phyloP scores from a whole-genome alignment of 2,329 filamentous ascomycete species.

The Fusarium subglutinans region DNA sequence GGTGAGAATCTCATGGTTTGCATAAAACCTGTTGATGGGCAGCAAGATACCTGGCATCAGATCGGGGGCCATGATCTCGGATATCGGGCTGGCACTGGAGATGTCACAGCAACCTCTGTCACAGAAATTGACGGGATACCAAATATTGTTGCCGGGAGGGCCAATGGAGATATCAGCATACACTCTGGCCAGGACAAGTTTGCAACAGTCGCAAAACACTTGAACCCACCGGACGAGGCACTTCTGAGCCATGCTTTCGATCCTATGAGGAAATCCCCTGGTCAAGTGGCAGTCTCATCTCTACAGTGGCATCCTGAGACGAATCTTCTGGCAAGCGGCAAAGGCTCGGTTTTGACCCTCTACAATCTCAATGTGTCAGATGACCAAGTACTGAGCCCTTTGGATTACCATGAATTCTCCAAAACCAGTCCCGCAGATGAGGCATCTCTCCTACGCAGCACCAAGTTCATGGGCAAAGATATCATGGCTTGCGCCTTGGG shows the following conservation, averaged over 20 bases:
- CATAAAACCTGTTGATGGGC: conserved; percentile 45
- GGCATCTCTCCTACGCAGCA: conserved; percentile 42
- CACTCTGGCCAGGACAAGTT: conserved; percentile 50
- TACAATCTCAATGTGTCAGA: conserved; percentile 38
- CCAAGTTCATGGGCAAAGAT: conserved; percentile 58
- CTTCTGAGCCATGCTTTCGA: conserved; percentile 11
- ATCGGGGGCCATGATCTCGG: conserved; percentile 51
- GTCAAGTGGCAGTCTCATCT: conserved; percentile 46
- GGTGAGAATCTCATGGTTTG: conserved; percentile 62
- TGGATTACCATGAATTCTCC: conserved; percentile 43
- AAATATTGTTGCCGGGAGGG: conserved; percentile 57
- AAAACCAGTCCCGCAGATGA: conserved; percentile 27
- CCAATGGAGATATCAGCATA: conserved; percentile 59
- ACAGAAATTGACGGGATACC: conserved; percentile 48
- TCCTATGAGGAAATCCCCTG: conserved; percentile 41
- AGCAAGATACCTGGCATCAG: conserved; percentile 48
- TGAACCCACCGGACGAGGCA: conserved; percentile 20
- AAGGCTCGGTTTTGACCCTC: conserved; percentile 44
- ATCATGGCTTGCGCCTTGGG: conserved; percentile 58
- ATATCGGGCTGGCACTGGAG: conserved; percentile 57
- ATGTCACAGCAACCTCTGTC: conserved; percentile 59
- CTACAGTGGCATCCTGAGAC: conserved; percentile 46
- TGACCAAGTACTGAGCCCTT: conserved; percentile 23
- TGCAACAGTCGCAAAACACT: conserved; percentile 38
- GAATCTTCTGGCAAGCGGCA: conserved; percentile 45